A percentile compares a stretch with the other conserved stretches of the same genome.
Conservation (phyloP, 352 stramenopile genomes). For the Phytophthora hibernalis region DNA sequence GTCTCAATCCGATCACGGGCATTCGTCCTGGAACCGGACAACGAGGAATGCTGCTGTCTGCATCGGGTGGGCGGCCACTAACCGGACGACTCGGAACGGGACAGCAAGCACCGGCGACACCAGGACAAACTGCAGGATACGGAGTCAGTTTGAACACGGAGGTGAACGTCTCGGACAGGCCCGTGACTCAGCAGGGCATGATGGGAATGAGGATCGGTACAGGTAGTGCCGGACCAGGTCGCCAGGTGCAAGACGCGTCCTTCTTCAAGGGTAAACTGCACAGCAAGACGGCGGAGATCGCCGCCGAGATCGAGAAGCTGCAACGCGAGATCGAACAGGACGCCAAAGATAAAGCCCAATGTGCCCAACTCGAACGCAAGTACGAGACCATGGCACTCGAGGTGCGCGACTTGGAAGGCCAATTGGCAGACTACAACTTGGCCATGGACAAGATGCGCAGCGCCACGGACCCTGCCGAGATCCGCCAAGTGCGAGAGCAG, state of each 20-base stretch:
- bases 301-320: slow-evolving; percentile 80
- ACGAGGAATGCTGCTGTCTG: slow-evolving; percentile 53
- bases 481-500: slow-evolving; percentile 75
- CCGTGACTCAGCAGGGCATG: slow-evolving; percentile 94
- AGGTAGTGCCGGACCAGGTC: slow-evolving; percentile 61
- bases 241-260: slow-evolving; percentile 89
- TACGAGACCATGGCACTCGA: slow-evolving; percentile 74
- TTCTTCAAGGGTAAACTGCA: slow-evolving; percentile 93
- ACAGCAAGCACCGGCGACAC: slow-evolving; percentile 62
- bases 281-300: slow-evolving; percentile 90
- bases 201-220: slow-evolving; percentile 90
- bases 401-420: slow-evolving; percentile 90
- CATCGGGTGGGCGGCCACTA: slow-evolving; percentile 56
- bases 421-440: slow-evolving; percentile 94
- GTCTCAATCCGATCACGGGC: slow-evolving; percentile 64
- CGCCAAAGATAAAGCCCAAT: slow-evolving; percentile 89
- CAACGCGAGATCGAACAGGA: slow-evolving; percentile 89
- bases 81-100: slow-evolving; percentile 63
- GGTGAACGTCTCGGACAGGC: slow-evolving; percentile 91
- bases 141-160: slow-evolving; percentile 90
- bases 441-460: slow-evolving; percentile 93
- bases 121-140: slow-evolving; percentile 70
- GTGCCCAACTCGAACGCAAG: slow-evolving; percentile 83
- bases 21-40: slow-evolving; percentile 64
- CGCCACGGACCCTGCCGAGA: slow-evolving; percentile 68